Base-by-base conservation (phyloP, 2,329 filamentous ascomycete species). In the Aspergillus pseudoglaucus region DNA sequence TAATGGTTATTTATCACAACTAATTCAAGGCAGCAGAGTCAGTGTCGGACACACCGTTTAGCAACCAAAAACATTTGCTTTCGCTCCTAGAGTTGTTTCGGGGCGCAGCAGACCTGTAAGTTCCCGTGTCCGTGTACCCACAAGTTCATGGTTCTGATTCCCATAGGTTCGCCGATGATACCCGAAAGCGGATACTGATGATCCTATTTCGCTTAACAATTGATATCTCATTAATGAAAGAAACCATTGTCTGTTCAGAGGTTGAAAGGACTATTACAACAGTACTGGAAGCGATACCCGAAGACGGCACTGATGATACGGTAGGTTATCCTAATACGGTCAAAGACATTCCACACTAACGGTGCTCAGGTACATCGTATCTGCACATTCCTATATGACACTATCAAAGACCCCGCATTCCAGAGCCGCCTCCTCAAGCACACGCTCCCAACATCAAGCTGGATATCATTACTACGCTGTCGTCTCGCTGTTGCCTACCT, bases 371-470 rank as follows among this genome's bases (percentile, higher is more conserved):
- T 62, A 17, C 51, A 54, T 41, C 57, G 55, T 27, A 55, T 71
- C 30, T 61, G 60, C 22, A 50, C 47, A 18, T 51, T 54, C 9
- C 23, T 59, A 6, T 65, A 61, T 47, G 45, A 62, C 14, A 70
- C 67, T 0, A 73, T 71, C 25, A 58, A 63, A 46, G 64, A 72
- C 42, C 48, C 60, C 12, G 55, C 57, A 23, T 61, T 74, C 4
- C 72, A 72, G 54, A 65, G 59, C 42, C 67, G 66, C 37, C 56
- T 75, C 9, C 54, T 74, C 6, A 63, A 59, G 27, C 64, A 73
- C 45, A 68, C 74, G 17, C 50, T 65, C 12, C 69, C 71, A 17
- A 64, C 61, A 3, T 66, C 63, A 8, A 53, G 56, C 10, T 59
- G 62, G 50, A 63, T 70, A 20, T 64, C 67, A n/a, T 46, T 60